Base-by-base conservation (phyloP, 768 basidiomycete genomes). In the Suillus brevipes region DNA sequence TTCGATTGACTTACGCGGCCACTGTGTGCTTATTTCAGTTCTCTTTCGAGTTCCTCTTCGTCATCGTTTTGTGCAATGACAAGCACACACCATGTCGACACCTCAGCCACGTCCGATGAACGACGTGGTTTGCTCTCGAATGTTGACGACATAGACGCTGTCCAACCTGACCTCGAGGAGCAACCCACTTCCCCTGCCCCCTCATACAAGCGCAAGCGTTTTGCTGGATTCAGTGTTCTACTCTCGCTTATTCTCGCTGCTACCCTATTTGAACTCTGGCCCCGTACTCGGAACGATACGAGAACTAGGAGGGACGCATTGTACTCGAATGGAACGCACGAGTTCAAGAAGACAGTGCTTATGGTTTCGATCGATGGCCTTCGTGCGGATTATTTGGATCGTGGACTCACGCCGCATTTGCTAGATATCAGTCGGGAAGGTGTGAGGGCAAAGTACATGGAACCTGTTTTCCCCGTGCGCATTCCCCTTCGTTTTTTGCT, bases 311-410 rank as follows among this genome's bases (percentile, higher is more conserved):
- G 63, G 4, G 73, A 78, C 37, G 76, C 75, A 34, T 71, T 88
- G 62, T 79, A 83, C 63, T 91, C 87, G 3, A 96, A 95, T 71
- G 94, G 94, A 38, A 95, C 94, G 2, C 90, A 94, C 68, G 82
- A 87, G 50, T 95, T 89, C 78, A 90, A 84, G 77, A 83, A 86
- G 67, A 95, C 92, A 0, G 91, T 94, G 9, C 73, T 96, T 23
- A 84, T 96, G 62, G 87, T 96, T 4, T 95, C 93, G 36, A 92
- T 96, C 42, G 95, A 96, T 71, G 94, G 94, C 0, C 77, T 96
- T 40, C 82, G 91, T 62, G 92, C 94, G 42, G 92, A 92, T 73
- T 96, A 96, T 72, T 82, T 97, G 31, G 92, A 95, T 73, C 83
- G 92, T 58, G 92, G 91, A 0, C 74, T 95, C 49, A 95, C 94